Evolutionary conservation across 2,329 filamentous ascomycete genomes (phyloP).

Genomic region (Trichoderma breve): DNA sequence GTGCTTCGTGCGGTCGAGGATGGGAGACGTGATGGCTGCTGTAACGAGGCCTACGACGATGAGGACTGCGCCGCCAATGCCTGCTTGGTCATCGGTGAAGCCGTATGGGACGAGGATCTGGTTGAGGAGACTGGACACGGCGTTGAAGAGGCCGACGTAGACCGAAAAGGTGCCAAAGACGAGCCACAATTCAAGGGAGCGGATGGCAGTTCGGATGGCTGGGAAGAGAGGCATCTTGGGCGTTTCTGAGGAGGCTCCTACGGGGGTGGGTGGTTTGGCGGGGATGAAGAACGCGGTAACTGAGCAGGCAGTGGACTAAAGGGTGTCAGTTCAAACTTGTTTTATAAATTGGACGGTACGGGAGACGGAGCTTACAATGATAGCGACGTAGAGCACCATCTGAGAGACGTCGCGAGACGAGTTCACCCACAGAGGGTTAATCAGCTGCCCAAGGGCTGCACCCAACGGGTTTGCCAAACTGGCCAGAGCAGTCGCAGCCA

Average conservation of each 20-base stretch:
- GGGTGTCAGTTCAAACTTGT: background rate
- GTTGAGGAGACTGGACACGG: conserved; percentile 80
- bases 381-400: conserved; percentile 80
- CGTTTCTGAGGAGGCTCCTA: conserved; percentile 63
- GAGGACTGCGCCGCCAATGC: conserved; percentile 83
- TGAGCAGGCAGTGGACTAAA: conserved; percentile 46
- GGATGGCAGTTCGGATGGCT: conserved; percentile 52
- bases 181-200: conserved; percentile 73
- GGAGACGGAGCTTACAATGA: conserved; percentile 62
- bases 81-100: conserved; percentile 79
- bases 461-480: conserved; percentile 88
- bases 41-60: conserved; percentile 83
- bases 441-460: conserved; percentile 81
- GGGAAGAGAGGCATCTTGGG: conserved; percentile 52
- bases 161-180: conserved; percentile 76
- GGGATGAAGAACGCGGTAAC: conserved; percentile 83
- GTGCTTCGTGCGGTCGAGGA: conserved; percentile 80
- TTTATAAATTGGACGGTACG: background rate
- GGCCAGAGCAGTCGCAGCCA: conserved; percentile 81
- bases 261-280: conserved; percentile 71
- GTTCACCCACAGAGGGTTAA: conserved; percentile 74
- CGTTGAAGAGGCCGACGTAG: conserved; percentile 94
- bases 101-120: conserved; percentile 86
- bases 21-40: conserved; percentile 72
- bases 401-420: conserved; percentile 64